These are phyloP conservation scores for Pichia thaimueangensis DNA, from an alignment of 805 yeast species.

Conservation along the genomic window DNA sequence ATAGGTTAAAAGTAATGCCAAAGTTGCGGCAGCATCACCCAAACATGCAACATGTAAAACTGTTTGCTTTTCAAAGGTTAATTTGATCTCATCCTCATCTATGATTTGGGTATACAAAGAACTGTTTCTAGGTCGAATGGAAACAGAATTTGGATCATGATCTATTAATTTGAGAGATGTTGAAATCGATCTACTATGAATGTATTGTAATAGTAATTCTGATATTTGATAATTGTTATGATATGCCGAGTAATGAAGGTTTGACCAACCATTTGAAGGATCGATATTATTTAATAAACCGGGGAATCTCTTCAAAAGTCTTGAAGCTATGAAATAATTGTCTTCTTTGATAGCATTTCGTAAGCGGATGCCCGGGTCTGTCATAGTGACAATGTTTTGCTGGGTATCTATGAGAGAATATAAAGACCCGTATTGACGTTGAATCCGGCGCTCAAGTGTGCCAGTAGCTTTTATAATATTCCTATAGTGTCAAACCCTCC, in stretches of 20 bases:
- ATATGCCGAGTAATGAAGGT: constrained; percentile 73
- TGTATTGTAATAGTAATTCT: constrained; percentile 20
- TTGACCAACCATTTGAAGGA: constrained; percentile 73
- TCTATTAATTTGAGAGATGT: background rate
- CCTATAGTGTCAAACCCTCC: no score
- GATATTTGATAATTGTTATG: constrained; percentile 60
- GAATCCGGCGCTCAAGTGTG: no score
- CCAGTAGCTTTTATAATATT: no score
- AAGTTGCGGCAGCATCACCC: constrained; percentile 51
- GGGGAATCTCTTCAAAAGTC: constrained; percentile 64
- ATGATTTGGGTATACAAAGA: constrained; percentile 25
- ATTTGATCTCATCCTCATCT: constrained; percentile 30
- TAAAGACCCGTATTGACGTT: no score
- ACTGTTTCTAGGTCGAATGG: constrained; percentile 1
- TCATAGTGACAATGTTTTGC: no score
- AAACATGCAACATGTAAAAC: constrained; percentile 66
- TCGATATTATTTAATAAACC: constrained; percentile 63
- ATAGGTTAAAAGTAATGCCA: constrained; percentile 66
- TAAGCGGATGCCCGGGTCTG: constrained; percentile 59
- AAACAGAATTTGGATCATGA: constrained; percentile 2
- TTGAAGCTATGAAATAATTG: constrained; percentile 53
- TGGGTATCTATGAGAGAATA: no score
- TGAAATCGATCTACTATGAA: constrained; percentile 12
- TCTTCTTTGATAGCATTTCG: constrained; percentile 62
- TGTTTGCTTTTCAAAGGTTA: constrained; percentile 51